These are phyloP conservation scores for Fusarium sambucinum DNA, from an alignment of 2,329 filamentous ascomycete species.

Conservation along the genomic window DNA sequence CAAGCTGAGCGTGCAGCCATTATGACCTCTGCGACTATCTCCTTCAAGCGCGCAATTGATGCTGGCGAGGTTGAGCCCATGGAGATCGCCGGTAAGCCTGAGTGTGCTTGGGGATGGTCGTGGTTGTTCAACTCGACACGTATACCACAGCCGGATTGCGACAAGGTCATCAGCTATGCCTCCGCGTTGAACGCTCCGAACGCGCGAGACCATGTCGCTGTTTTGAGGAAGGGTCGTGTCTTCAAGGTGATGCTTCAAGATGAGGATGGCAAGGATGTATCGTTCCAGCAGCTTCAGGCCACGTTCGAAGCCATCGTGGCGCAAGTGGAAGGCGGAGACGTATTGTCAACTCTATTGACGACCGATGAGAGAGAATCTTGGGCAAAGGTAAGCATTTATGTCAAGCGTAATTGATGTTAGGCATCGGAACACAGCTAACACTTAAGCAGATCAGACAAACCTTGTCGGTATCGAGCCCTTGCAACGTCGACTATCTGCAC, in stretches of 20 bases:
- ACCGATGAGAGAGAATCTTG: conserved; percentile 10
- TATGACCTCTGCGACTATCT: too few species aligned
- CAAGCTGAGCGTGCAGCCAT: too few species aligned
- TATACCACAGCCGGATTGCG: too few species aligned
- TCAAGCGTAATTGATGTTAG: too few species aligned
- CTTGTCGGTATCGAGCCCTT: background rate
- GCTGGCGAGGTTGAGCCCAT: too few species aligned
- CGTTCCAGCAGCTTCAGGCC: background rate
- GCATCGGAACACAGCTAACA: too few species aligned
- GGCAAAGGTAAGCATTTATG: background rate
- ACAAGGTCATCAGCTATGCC: too few species aligned
- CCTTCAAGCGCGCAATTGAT: too few species aligned
- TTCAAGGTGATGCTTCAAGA: conserved; percentile 11
- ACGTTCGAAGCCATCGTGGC: background rate
- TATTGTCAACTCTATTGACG: background rate
- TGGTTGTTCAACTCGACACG: too few species aligned
- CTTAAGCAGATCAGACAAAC: background rate
- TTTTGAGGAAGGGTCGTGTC: conserved; percentile 2
- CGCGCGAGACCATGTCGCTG: conserved; percentile 3
- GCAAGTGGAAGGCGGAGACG: background rate
- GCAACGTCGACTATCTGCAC: background rate
- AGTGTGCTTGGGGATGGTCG: too few species aligned
- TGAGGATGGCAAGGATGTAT: background rate
- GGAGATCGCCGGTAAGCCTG: too few species aligned
- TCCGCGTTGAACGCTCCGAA: too few species aligned